phyloP scores from a whole-genome alignment of 1,139 yeast species.

The Kazachstania sp. region DNA sequence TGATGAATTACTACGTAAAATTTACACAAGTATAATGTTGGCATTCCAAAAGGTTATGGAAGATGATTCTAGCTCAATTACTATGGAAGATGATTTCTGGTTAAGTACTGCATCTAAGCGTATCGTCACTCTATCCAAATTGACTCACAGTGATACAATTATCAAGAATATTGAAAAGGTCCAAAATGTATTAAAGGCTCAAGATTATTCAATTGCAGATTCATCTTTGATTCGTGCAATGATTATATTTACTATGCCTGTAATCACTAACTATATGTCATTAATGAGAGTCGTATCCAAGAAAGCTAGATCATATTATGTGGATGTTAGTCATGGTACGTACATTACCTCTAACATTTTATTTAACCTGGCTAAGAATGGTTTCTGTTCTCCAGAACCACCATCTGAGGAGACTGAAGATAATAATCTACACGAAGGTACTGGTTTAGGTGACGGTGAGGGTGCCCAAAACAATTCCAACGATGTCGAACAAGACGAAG shows the following conservation, averaged over 20 bases:
- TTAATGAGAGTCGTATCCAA: slow-evolving; percentile 37
- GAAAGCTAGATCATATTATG: slow-evolving; percentile 41
- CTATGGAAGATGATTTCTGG: slow-evolving; percentile 60
- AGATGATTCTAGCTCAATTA: slow-evolving; percentile 32
- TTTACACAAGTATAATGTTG: slow-evolving; percentile 56
- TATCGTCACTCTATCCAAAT: slow-evolving; percentile 34
- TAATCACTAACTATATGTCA: slow-evolving; percentile 46
- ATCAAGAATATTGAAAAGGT: slow-evolving; percentile 30
- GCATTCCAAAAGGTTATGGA: slow-evolving; percentile 53
- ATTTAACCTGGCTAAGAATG: slow-evolving; percentile 61
- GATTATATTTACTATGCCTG: slow-evolving; percentile 47
- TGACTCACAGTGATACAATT: slow-evolving; percentile 32
- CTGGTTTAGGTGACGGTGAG: slow-evolving; percentile 96
- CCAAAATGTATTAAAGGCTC: slow-evolving; percentile 25
- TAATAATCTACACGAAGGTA: slow-evolving; percentile 67
- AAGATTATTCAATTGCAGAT: slow-evolving; percentile 34
- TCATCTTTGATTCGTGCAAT: slow-evolving; percentile 36
- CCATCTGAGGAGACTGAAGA: slow-evolving; percentile 59
- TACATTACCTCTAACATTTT: slow-evolving; percentile 51
- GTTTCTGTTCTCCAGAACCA: slow-evolving; percentile 89
- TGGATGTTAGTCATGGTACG: slow-evolving; percentile 51
- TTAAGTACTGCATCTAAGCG: slow-evolving; percentile 42
- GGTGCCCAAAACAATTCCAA: slow-evolving; percentile 77
- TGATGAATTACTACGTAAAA: slow-evolving; percentile 42
- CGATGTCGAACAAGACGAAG: slow-evolving; percentile 90